Evolutionary conservation across 352 stramenopile genomes (phyloP), one percentile per base, ranked within the genome.

Genomic region (Thraustochytrium sp.): DNA sequence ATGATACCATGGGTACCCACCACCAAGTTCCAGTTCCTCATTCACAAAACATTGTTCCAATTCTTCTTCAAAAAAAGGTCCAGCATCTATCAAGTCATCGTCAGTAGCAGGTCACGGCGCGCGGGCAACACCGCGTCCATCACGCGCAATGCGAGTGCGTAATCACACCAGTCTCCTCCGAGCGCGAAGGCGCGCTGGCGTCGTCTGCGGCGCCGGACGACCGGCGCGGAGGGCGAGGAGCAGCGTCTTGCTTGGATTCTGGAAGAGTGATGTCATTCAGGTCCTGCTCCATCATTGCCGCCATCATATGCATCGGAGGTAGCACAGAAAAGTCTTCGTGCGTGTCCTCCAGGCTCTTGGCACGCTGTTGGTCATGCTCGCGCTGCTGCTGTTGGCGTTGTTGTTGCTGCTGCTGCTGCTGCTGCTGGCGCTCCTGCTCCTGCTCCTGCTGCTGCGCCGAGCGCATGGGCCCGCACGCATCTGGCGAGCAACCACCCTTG

Each of bases 101-200:
- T n/a, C n/a, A n/a, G n/a, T n/a, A n/a, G n/a, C n/a, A n/a, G n/a
- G n/a, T n/a, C n/a, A n/a, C n/a, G n/a, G n/a, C n/a, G n/a, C n/a
- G n/a, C n/a, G n/a, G n/a, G n/a, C n/a, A n/a, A n/a, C n/a, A n/a
- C n/a, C n/a, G n/a, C n/a, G n/a, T n/a, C n/a, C n/a, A 0, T 75
- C 26, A 75, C 31, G 62, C 62, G 34, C 62, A 75, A 36, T 75
- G 62, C 36, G 62, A 75, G 44, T 75, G 62, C 4, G 62, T 75
- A 37, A 75, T 75, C n/a, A 34, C 44, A 3, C 53, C 31, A 21
- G 31, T 26, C 11, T 18, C 26, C 9, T 26, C 18, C 26, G 23
- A 2, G 8, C 29, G 18, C 23, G 31, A 38, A 21, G 23, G 26
- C 31, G n/a, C 8, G 54, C 34, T n/a, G 13, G 26, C 54, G 23